These are phyloP conservation scores for Dioscorea alata DNA, from an alignment of 106 monocot genomes.

Conservation along the genomic window DNA sequence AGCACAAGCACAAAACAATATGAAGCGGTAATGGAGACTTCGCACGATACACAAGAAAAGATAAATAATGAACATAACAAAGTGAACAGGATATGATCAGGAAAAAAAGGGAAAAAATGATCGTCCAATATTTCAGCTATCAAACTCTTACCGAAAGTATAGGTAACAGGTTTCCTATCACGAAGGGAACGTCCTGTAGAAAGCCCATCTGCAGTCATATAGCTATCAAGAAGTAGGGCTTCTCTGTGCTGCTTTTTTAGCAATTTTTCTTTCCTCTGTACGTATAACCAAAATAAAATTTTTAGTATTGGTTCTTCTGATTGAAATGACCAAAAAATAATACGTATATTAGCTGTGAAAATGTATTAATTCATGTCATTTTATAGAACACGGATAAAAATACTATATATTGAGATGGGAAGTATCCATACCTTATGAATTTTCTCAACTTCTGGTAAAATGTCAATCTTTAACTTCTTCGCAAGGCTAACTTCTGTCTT, in stretches of 20 bases:
- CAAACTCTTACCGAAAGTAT: constrained; percentile 85
- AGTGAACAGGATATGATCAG: too few relatives aligned
- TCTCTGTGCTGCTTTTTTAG: constrained; percentile 96
- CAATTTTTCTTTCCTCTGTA: constrained; percentile 78
- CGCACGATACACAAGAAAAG: too few relatives aligned
- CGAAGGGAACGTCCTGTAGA: constrained; percentile 80
- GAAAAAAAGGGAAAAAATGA: too few relatives aligned
- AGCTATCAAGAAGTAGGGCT: constrained; percentile 89
- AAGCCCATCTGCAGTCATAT: constrained; percentile 66
- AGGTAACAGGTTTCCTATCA: constrained; percentile 91
- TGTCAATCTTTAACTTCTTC: constrained; percentile 79
- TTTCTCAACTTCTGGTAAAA: constrained; percentile 80
- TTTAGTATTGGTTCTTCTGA: too few relatives aligned
- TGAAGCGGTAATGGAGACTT: too few relatives aligned
- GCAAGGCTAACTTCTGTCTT: constrained; percentile 75
- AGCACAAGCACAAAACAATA: too few relatives aligned
- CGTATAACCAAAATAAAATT: constrained; percentile 4
- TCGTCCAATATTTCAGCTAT: neutral
- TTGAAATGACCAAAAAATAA: too few relatives aligned
- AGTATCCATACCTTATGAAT: constrained; percentile 55
- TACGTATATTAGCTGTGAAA: too few relatives aligned
- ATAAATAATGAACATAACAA: too few relatives aligned
- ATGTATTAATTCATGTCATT: too few relatives aligned
- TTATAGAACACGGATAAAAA: neutral
- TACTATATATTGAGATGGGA: neutral